These are phyloP conservation scores for Stropharia rugosoannulata DNA, from an alignment of 768 basidiomycete species.

Conservation along the genomic window DNA sequence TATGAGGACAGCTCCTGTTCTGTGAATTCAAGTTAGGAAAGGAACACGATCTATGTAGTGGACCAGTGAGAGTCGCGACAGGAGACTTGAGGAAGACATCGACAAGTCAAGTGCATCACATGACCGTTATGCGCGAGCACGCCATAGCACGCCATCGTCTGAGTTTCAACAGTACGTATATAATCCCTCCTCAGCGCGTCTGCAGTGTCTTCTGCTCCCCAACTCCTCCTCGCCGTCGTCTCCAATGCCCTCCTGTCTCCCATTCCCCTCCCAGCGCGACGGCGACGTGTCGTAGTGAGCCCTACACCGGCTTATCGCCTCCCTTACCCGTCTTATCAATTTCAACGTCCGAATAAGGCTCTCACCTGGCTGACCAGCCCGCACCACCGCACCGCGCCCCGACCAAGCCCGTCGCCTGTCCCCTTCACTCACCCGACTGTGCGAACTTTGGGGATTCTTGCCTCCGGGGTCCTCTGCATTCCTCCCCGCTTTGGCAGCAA, in stretches of 20 bases:
- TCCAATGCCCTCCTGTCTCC: background rate
- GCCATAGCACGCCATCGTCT: slow-evolving; percentile 46
- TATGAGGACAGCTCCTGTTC: too few species aligned
- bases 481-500: slow-evolving; percentile 15
- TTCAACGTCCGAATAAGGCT: slow-evolving; percentile 25
- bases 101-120: background rate
- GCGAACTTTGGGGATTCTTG: background rate
- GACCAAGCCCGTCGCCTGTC: background rate
- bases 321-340: slow-evolving; percentile 11
- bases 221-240: slow-evolving; percentile 2
- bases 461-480: slow-evolving; percentile 7
- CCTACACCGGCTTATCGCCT: slow-evolving; percentile 7
- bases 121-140: slow-evolving; percentile 17
- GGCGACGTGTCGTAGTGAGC: slow-evolving; percentile 1
- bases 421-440: background rate
- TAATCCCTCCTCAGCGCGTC: slow-evolving; percentile 22
- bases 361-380: slow-evolving; percentile 2
- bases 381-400: background rate
- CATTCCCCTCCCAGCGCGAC: background rate
- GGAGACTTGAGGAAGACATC: too few species aligned
- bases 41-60: too few species aligned
- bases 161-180: slow-evolving; percentile 35
- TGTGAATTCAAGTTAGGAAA: too few species aligned
- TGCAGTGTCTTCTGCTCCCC: slow-evolving; percentile 8
- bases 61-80: too few species aligned